Base-by-base conservation (phyloP, 352 stramenopile species). In the Phytophthora syringae region DNA sequence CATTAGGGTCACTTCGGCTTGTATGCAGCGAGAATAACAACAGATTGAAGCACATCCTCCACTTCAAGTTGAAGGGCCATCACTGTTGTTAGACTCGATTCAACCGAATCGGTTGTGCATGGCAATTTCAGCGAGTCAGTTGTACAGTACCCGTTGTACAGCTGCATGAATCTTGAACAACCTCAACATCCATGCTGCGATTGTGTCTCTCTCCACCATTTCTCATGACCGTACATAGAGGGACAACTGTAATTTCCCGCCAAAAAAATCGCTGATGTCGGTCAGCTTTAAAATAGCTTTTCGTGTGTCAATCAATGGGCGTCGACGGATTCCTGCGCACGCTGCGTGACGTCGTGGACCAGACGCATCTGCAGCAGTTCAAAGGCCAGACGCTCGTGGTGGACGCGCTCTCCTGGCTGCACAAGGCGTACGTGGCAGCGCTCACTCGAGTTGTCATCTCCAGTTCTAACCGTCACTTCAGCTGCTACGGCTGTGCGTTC, bases 401-500 rank as follows among this genome's bases (percentile, higher is more conserved):
- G 2, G 85, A 93, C 39, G 85, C 83, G 7, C 78, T 92, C 53
- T 92, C 85, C 5, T 93, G 85, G 85, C 74, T 93, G 32, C 83
- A 93, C 64, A 93, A 92, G 61, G 85, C 83, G 85, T 93, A 72
- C 40, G 84, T 81, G 3, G 5, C 27, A 32, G 27, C 27, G 9
- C 9, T 32, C 5, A 32, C 5, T 32, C 27, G 27, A 10, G 27
- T n/a, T n/a, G n/a, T n/a, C 27, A 32, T 32, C 27, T 32, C 9
- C 5, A 32, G 27, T 32, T 10, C 25, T 62, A 34, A 73, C 12
- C 18, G 47, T 52, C 30, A 43, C 39, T 52, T 59, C 43, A 93
- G 84, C 27, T 92, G 83, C 71, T 93, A 93, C 48, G 81, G 81
- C 24, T 93, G 81, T 21, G 85, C 85, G n/a, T 89, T 82, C 52